These are phyloP conservation scores for Geotrichum macrosporum DNA, from an alignment of 1,139 yeast genomes.

Conservation along the genomic window DNA sequence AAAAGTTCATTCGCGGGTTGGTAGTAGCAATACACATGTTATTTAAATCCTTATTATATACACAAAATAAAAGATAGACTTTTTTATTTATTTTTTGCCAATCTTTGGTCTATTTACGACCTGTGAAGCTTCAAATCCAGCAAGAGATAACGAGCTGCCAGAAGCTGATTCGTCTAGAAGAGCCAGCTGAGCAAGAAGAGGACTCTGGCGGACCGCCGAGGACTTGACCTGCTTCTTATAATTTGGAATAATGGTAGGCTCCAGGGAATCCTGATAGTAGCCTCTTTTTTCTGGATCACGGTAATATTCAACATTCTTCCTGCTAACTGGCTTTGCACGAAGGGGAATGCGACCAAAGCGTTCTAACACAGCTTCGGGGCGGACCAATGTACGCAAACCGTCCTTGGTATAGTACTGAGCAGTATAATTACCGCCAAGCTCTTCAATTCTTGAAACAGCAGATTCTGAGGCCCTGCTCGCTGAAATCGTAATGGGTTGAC, in stretches of 20 bases:
- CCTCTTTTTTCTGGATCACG: constrained; percentile 71
- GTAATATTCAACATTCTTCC: constrained; percentile 77
- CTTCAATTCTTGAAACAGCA: constrained; percentile 72
- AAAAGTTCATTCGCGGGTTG: constrained; percentile 31
- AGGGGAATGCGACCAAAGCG: constrained; percentile 78
- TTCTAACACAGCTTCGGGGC: constrained; percentile 64
- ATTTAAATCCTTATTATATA: constrained; percentile 14
- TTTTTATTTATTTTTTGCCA: constrained; percentile 8
- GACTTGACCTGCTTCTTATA: constrained; percentile 28
- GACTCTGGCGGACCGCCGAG: constrained; percentile 25
- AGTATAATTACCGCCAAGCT: constrained; percentile 64
- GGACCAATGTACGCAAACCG: constrained; percentile 67
- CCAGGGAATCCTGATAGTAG: constrained; percentile 48
- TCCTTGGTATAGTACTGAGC: constrained; percentile 65
- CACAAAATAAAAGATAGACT: constrained; percentile 6
- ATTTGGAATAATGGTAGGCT: constrained; percentile 34
- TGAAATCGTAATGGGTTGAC: constrained; percentile 58
- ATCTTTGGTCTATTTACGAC: constrained; percentile 14
- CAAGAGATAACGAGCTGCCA: constrained; percentile 23
- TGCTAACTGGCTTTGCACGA: constrained; percentile 78
- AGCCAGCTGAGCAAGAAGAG: constrained; percentile 31
- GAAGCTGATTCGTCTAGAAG: constrained; percentile 28
- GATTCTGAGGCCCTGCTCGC: constrained; percentile 74
- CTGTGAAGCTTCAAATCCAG: constrained; percentile 21
- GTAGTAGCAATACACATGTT: constrained; percentile 20